Evolutionary conservation across 2,329 filamentous ascomycete species (phyloP), one percentile per base, ranked within the genome.

Genomic region (Monilinia polystroma): DNA sequence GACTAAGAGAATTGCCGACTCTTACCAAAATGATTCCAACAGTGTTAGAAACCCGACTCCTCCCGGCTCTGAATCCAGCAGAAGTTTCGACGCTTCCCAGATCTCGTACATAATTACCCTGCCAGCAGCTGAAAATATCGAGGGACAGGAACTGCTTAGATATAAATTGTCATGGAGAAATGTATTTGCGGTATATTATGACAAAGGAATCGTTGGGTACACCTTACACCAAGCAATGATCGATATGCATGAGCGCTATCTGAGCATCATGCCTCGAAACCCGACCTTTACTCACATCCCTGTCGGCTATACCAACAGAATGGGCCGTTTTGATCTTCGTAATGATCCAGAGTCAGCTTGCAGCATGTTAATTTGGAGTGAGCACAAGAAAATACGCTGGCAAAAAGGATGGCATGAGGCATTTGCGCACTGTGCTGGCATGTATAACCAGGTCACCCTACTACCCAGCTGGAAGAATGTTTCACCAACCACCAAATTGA

Each of bases 131-230:
- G 70, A 80, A 1, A 80, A 83, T 49, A 72, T 83, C 51, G 81
- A 73, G 71, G 82, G 77, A 73, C 76, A 76, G 23, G 83, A 82
- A 53, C 82, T 82, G 64, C 80, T 83, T 1, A 80, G 85, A 0
- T 81, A 89, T 69, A 85, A 88, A 70, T 81, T 90, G 57, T 87
- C 88, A 0, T 88, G 88, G 0, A 84, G 89, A 26, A 91, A 91
- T 72, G 84, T 90, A 55, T 86, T 91, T 71, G 88, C 88, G 0
- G 77, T 90, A 45, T 76, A 90, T 2, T 87, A 86, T 72, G 82
- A 85, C 63, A 84, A 85, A 29, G 87, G 88, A 0, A 80, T 91
- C 0, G 87, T 91, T 2, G 89, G 89, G 0, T 73, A 85, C 1
- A 87, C 87, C 5, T 75, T 91, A 0, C 84, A 83, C 70, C 86